Conservation (phyloP, 257 asterid species). For the Pogostemon cablin region DNA sequence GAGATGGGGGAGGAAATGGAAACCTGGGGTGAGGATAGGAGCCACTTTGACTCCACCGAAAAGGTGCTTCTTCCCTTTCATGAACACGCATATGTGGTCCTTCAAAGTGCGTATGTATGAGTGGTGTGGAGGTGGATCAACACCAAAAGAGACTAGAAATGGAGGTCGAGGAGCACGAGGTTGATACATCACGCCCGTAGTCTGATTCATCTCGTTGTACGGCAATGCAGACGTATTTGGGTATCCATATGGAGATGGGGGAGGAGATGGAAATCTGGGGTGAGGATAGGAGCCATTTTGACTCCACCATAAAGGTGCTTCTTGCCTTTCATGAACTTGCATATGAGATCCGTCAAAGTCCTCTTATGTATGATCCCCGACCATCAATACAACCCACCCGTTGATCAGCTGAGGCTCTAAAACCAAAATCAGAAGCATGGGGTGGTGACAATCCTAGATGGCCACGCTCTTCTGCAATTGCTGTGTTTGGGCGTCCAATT, state of each 20-base stretch:
- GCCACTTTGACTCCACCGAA: constrained; percentile 27
- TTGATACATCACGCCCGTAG: constrained; percentile 23
- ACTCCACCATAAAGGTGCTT: constrained; percentile 27
- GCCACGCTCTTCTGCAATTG: constrained; percentile 61
- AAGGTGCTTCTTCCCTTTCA: neutral
- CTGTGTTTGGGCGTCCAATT: constrained; percentile 68
- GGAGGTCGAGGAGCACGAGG: constrained; percentile 33
- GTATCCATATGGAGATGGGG: neutral
- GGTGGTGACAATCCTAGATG: constrained; percentile 43
- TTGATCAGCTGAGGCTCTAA: constrained; percentile 30
- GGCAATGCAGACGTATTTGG: constrained; percentile 41
- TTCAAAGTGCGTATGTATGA: neutral
- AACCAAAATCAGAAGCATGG: constrained; percentile 40
- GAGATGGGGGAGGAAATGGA: neutral
- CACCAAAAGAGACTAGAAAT: constrained; percentile 37
- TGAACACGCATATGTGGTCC: too few relatives aligned
- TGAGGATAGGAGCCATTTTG: constrained; percentile 27
- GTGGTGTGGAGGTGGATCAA: constrained; percentile 55
- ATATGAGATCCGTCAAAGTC: neutral
- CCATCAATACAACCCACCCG: constrained; percentile 33
- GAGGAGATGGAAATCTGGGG: neutral
- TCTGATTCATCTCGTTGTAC: constrained; percentile 42
- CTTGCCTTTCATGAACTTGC: neutral
- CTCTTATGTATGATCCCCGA: neutral
- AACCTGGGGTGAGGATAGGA: constrained; percentile 9